phyloP scores from a whole-genome alignment of 179 eudicot species.

The Pouteria campechiana region DNA sequence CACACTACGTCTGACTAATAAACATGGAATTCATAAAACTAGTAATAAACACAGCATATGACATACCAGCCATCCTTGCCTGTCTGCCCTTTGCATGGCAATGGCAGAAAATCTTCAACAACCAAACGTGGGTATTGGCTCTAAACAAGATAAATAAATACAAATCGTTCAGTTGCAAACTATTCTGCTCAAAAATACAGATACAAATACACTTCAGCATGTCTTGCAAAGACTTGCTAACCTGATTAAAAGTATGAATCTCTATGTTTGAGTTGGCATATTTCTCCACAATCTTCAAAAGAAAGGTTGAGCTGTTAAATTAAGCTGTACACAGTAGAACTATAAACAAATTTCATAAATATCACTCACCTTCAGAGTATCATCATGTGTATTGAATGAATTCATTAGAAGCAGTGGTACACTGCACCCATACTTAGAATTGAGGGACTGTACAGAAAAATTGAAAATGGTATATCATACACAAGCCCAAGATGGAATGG shows the following conservation, averaged over 20 bases:
- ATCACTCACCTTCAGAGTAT: constrained; percentile 64
- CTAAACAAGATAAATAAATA: constrained; percentile 25
- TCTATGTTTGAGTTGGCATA: constrained; percentile 61
- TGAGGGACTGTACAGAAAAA: constrained; percentile 40
- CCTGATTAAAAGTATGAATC: constrained; percentile 98
- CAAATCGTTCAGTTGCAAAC: no score
- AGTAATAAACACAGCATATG: not conserved
- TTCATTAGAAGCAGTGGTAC: constrained; percentile 95
- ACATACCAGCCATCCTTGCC: constrained; percentile 94
- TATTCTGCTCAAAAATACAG: not conserved
- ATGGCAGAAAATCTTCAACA: constrained; percentile 73
- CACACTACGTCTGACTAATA: no score
- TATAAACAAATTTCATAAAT: not conserved
- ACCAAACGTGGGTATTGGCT: constrained; percentile 97
- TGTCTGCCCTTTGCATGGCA: constrained; percentile 73
- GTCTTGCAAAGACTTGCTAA: constrained; percentile 10
- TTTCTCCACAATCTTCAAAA: constrained; percentile 73
- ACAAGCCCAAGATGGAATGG: not conserved
- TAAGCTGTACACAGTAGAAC: not conserved
- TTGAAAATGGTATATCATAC: not conserved
- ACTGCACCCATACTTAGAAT: constrained; percentile 75
- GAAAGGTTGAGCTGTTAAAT: constrained; percentile 1
- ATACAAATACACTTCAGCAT: not conserved
- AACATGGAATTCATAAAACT: no score
- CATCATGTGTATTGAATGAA: constrained; percentile 98